phyloP scores from a whole-genome alignment of 2,329 filamentous ascomycete species.

The Cercospora sp. region DNA sequence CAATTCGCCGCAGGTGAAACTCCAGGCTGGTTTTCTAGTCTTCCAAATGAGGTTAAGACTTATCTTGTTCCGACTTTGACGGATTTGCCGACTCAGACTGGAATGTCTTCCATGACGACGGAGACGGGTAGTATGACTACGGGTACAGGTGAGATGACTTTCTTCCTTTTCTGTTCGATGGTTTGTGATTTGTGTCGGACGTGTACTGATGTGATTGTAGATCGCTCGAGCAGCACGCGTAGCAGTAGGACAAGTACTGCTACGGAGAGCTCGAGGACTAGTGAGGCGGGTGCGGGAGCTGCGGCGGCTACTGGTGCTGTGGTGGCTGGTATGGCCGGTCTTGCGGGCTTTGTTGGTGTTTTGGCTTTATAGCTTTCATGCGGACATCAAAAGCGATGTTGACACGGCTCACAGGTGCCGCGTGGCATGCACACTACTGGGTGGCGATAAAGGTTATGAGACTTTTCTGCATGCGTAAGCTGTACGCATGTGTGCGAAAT shows the following conservation, averaged over 20 bases:
- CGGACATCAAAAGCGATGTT: neutral
- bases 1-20: constrained; percentile 47
- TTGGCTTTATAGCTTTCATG: neutral
- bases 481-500: too few relatives aligned
- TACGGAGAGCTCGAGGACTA: constrained; percentile 47
- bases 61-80: constrained; percentile 39
- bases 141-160: constrained; percentile 43
- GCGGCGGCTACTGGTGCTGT: constrained; percentile 15
- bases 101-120: neutral
- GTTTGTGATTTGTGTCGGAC: neutral
- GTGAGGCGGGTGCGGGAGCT: constrained; percentile 30
- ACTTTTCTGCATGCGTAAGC: too few relatives aligned
- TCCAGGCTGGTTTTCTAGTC: constrained; percentile 48
- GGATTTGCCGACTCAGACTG: neutral
- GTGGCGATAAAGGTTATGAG: too few relatives aligned
- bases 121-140: constrained; percentile 18
- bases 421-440: too few relatives aligned
- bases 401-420: too few relatives aligned
- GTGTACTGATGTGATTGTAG: neutral
- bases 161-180: too few relatives aligned
- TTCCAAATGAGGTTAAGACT: constrained; percentile 48
- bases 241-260: constrained; percentile 39
- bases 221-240: neutral
- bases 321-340: constrained; percentile 30
- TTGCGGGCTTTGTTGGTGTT: constrained; percentile 15